A percentile compares a stretch with the other conserved stretches of the same genome.
These are phyloP conservation scores for Plasmodium blacklocki DNA, from an alignment of 169 alveolate genomes.

Conservation along the genomic window DNA sequence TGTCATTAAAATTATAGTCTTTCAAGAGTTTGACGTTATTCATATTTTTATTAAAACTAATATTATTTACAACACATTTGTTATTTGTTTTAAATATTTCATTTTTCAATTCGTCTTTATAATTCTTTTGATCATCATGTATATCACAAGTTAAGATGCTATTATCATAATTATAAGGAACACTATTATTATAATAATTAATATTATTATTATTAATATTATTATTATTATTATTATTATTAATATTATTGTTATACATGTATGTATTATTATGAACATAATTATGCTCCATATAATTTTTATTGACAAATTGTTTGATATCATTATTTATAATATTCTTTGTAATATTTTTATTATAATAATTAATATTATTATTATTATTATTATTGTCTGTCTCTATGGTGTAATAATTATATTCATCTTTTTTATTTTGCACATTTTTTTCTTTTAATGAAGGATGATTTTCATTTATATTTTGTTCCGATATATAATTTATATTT, in stretches of 20 bases:
- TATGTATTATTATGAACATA: not conserved
- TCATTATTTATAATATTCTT: not conserved
- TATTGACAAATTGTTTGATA: slow-evolving; percentile 5
- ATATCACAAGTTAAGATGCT: slow-evolving; percentile 3
- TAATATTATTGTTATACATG: not conserved
- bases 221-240: not conserved
- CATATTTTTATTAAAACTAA: not conserved
- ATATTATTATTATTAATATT: not conserved
- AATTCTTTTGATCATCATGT: slow-evolving; percentile 6
- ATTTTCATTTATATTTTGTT: slow-evolving; percentile 1
- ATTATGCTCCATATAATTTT: slow-evolving; percentile 3
- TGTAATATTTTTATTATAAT: not conserved
- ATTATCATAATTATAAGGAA: not conserved
- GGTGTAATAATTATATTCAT: slow-evolving; percentile 7
- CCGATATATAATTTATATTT: slow-evolving; percentile 6
- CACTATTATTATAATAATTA: not conserved
- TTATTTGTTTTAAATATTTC: slow-evolving; percentile 15
- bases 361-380: slow-evolving; percentile 21
- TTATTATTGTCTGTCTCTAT: not conserved
- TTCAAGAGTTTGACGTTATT: not conserved
- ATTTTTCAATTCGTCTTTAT: slow-evolving; percentile 28
- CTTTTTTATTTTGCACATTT: not conserved
- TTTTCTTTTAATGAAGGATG: slow-evolving; percentile 2
- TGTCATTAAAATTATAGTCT: slow-evolving; percentile 7
- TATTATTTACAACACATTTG: not conserved